A percentile compares a stretch with the other conserved stretches of the same genome.
phyloP scores from a whole-genome alignment of 73 alveolate species.

The Blepharisma japonicum region DNA sequence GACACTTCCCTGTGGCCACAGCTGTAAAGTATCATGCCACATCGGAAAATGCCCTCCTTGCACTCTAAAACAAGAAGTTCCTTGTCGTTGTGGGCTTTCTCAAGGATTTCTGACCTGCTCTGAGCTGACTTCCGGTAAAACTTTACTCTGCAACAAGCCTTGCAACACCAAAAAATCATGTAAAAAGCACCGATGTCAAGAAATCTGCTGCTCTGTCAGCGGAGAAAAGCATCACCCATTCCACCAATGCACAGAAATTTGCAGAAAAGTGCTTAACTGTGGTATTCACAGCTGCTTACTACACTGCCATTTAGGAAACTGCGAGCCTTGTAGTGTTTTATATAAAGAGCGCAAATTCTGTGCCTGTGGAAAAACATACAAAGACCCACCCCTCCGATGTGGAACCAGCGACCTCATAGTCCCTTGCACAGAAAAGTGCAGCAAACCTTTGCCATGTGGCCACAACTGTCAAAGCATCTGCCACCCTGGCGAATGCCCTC shows the following conservation, averaged over 20 bases:
- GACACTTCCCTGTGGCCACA: conserved; percentile 73
- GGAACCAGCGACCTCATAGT: conserved; percentile 57
- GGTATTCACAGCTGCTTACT: conserved; percentile 80
- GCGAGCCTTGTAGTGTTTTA: conserved; percentile 82
- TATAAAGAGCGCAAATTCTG: conserved; percentile 76
- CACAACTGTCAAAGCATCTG: conserved; percentile 53
- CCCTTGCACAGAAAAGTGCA: conserved; percentile 48
- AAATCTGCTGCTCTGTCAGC: conserved; percentile 74
- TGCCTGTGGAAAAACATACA: conserved; percentile 72
- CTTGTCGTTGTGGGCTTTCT: conserved; percentile 11
- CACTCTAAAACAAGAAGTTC: conserved; percentile 29
- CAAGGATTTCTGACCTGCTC: background rate
- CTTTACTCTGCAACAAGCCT: background rate
- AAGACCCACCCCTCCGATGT: conserved; percentile 84
- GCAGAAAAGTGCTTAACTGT: conserved; percentile 78
- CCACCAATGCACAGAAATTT: conserved; percentile 77
- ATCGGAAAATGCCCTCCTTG: conserved; percentile 68
- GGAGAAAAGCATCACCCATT: conserved; percentile 63
- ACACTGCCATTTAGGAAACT: conserved; percentile 86
- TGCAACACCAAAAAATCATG: conserved; percentile 18
- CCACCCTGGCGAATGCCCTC: conserved; percentile 63
- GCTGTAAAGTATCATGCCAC: conserved; percentile 60
- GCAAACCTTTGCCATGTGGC: conserved; percentile 51
- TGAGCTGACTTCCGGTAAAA: background rate
- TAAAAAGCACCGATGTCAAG: conserved; percentile 25